These are phyloP conservation scores for Penicillium flavigenum DNA, from an alignment of 495 filamentous ascomycete species.

Conservation along the genomic window DNA sequence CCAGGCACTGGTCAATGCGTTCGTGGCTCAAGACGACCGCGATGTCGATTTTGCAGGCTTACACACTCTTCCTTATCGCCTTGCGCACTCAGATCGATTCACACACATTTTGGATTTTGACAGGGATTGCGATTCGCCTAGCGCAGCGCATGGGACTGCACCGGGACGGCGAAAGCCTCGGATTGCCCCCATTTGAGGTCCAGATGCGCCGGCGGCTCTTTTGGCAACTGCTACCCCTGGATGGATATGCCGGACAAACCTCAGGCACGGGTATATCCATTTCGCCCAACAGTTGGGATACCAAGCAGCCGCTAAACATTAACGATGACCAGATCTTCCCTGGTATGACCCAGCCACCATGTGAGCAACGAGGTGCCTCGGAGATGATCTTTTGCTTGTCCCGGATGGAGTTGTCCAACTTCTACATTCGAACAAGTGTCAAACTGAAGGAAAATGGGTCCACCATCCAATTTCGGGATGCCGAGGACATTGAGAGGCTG, in stretches of 20 bases:
- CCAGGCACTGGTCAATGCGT: conserved; percentile 31
- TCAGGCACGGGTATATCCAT: conserved; percentile 27
- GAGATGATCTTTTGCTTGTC: conserved; percentile 80
- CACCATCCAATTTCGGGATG: conserved; percentile 20
- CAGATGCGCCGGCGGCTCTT: conserved; percentile 51
- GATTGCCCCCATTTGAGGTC: conserved; percentile 48
- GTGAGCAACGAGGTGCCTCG: conserved; percentile 57
- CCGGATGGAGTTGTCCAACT: conserved; percentile 44
- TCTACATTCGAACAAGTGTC: conserved; percentile 9
- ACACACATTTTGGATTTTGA: conserved; percentile 39
- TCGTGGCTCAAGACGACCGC: conserved; percentile 35
- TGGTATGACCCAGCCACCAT: conserved; percentile 23
- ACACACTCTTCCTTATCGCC: conserved; percentile 32
- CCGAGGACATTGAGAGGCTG: conserved; percentile 42
- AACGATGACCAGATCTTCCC: conserved; percentile 56
- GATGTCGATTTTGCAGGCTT: conserved; percentile 35
- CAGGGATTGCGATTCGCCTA: conserved; percentile 48
- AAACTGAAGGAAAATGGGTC: conserved; percentile 12
- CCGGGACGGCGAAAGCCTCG: conserved; percentile 42
- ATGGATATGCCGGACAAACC: conserved; percentile 34
- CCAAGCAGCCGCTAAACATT: conserved; percentile 50
- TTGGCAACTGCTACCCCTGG: conserved; percentile 45
- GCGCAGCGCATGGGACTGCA: conserved; percentile 51
- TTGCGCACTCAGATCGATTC: conserved; percentile 35
- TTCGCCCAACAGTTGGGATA: conserved; percentile 26